Percentiles rank a stretch among this genome's conserved stretches.
Conservation (phyloP, 2,329 filamentous ascomycete genomes). For the Colletotrichum endophyticum region DNA sequence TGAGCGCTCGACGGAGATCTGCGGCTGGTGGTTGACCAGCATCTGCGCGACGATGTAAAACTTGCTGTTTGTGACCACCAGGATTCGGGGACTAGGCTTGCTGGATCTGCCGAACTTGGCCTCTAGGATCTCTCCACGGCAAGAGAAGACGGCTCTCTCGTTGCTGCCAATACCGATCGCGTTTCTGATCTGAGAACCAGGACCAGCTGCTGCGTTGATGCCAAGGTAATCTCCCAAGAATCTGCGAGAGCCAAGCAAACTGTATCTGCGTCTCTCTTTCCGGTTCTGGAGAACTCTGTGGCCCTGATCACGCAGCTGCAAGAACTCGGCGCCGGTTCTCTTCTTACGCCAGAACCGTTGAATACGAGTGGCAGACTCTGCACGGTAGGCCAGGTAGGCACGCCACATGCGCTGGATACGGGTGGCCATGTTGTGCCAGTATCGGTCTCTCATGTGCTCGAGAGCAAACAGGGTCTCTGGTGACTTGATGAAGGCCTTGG, state of each 20-base stretch:
- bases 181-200: conserved; percentile 80
- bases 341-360: conserved; percentile 96
- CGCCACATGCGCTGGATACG: conserved; percentile 97
- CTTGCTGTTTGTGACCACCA: conserved; percentile 84
- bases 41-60: conserved; percentile 90
- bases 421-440: conserved; percentile 99
- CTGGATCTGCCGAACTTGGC: conserved; percentile 96
- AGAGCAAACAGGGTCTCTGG: conserved; percentile 96
- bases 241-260: conserved; percentile 86
- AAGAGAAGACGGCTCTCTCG: conserved; percentile 86
- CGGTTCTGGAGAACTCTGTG: conserved; percentile 81
- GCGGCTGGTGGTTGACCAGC: conserved; percentile 79
- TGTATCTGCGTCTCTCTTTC: conserved; percentile 91
- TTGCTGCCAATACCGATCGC: conserved; percentile 73
- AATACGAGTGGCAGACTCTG: conserved; percentile 91
- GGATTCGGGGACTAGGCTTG: conserved; percentile 84
- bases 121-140: conserved; percentile 86
- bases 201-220: conserved; percentile 78
- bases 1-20: conserved; percentile 81
- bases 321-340: conserved; percentile 85
- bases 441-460: conserved; percentile 96
- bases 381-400: conserved; percentile 91
- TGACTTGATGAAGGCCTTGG: conserved; percentile 97
- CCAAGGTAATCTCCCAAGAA: conserved; percentile 97
- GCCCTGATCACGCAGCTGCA: conserved; percentile 87